Base-by-base conservation (phyloP, 2,329 filamentous ascomycete species). In the Dactylellina cionopaga region DNA sequence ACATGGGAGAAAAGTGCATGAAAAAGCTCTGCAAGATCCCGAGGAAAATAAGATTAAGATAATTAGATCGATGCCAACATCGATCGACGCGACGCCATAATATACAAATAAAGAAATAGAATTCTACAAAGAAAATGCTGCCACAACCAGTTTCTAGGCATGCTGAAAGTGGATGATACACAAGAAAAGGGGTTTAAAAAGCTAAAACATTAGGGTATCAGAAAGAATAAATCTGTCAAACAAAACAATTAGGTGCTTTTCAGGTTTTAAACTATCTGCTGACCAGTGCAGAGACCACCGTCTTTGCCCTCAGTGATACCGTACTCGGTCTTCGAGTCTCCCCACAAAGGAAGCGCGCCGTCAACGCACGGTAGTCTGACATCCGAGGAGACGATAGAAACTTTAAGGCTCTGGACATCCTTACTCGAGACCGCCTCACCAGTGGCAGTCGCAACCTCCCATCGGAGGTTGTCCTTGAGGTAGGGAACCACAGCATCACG, bases 401-500 rank as follows among this genome's bases (percentile, higher is more conserved):
- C 52, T 39, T 72, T 65, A 29, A 72, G 46, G 29, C 41, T 46
- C 10, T 59, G 35, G 19, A 72, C 59, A 4, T 72, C 44, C 10
- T 72, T 65, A 29, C 35, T 55, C n/a, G 59, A 37, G 22, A 72
- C 46, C 24, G 68, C 68, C 15, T 54, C 52, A 19, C 68, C 68
- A 33, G 17, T 17, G 31, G 68, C 68, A 17, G 68, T 72, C 3
- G 52, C 59, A 44, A 72, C 52, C 15, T 74, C 63, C 79, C 78
- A 79, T 44, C 79, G 77, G 11, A 80, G 65, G 41, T 79, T 75
- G 15, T 76, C 58, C 35, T 65, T 77, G 44, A 80, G 59, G 39
- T 76, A 80, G 17, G 77, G 76, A 24, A 78, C 60, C 1, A 81
- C 80, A 35, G 78, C 76, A 5, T 76, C 77, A 5, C 75, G 75